Evolutionary conservation across 345 rosid species (phyloP), one percentile per base, ranked within the genome.

Genomic region (Citrus reticulata): DNA sequence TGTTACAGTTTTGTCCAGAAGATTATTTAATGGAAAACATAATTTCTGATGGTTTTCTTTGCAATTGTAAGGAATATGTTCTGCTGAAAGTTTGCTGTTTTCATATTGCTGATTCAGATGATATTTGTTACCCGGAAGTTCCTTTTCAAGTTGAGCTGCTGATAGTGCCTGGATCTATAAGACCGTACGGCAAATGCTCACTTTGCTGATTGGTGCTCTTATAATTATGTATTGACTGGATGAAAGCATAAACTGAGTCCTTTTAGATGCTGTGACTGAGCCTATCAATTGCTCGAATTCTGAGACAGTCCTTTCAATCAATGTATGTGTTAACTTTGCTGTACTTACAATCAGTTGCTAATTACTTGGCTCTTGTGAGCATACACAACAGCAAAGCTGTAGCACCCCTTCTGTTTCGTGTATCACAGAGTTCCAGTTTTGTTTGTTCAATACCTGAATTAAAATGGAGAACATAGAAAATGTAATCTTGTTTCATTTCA

Each of bases 241-340:
- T 58, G 39, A 46, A 75, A 61, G 39, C 29, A 74, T 39, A 37
- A 6, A 73, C n/a, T 22, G 64, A 34, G 51, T 62, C 51, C 51
- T 30, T 76, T 67, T 24, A 35, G 71, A 35, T 54, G 54, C 17
- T 1, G 65, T 37, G 54, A 67, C 35, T 68, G 3, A 5, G 73
- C 71, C 35, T 61, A 70, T 77, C 46, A 54, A 30, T 40, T 64
- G 67, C 65, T 68, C 40, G 69, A 20, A 24, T 54, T 76, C 58
- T 30, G 24, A 35, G 35, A 61, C 78, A 46, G 46, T 64, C 25
- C 55, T n/a, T 39, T 54, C 46, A 58, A 25, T 49, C 66, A 39
- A 34, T 58, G 30, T 66, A 65, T 27, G 78, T 35, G 2, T 42
- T 54, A 9, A 24, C 62, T 70, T 78, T 79, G 58, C 22, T 35